Evolutionary conservation across 805 yeast genomes (phyloP).

Genomic region (Debaryomyces castellii): DNA sequence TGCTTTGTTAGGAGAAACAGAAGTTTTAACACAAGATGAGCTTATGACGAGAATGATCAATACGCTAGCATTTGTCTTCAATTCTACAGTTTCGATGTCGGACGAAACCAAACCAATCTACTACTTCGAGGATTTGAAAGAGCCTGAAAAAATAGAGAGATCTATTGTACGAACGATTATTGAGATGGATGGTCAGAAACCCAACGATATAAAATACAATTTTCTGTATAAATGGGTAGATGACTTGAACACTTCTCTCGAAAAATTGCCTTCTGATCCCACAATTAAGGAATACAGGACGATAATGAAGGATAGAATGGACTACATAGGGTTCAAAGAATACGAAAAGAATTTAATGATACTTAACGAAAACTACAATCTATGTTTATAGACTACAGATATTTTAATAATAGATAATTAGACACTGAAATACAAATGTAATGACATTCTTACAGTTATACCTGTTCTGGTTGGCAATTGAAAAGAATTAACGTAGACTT

Average conservation of each 20-base stretch:
- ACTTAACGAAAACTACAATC: conserved; percentile 24
- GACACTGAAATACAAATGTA: no score
- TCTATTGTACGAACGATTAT: conserved; percentile 23
- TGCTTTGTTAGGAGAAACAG: conserved; percentile 9
- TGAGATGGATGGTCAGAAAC: conserved; percentile 20
- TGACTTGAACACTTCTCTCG: conserved; percentile 6
- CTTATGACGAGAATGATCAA: conserved; percentile 20
- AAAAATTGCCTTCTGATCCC: conserved; percentile 4
- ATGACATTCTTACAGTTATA: no score
- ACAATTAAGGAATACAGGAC: conserved; percentile 4
- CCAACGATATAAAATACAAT: conserved; percentile 25
- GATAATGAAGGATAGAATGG: conserved; percentile 4
- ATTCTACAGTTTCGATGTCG: conserved; percentile 23
- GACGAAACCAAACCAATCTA: conserved; percentile 10
- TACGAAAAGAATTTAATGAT: conserved; percentile 25
- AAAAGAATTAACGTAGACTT: background rate
- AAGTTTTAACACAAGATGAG: conserved; percentile 10
- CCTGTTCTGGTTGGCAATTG: no score
- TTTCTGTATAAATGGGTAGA: conserved; percentile 21
- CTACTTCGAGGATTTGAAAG: conserved; percentile 17
- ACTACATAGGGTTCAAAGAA: conserved; percentile 20
- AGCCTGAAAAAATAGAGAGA: conserved; percentile 18
- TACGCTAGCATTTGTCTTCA: conserved; percentile 30
- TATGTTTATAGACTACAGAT: conserved; percentile 17
- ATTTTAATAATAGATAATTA: background rate